These are phyloP conservation scores for Tylopilus sp. DNA, from an alignment of 768 basidiomycete species.

Conservation along the genomic window DNA sequence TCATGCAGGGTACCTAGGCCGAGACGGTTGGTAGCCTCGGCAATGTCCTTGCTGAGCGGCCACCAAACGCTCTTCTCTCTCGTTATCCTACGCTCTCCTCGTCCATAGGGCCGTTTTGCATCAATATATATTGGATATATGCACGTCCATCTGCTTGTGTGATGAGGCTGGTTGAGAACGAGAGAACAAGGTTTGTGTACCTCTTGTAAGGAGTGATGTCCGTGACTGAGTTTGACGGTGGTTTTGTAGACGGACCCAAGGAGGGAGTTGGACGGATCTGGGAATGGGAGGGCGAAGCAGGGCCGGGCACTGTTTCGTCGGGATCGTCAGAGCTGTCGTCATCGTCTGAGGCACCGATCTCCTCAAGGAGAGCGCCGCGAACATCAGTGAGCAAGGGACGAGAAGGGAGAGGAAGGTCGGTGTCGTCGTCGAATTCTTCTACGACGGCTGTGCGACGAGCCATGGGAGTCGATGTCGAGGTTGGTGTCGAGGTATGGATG, in stretches of 20 bases:
- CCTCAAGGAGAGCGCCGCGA: slow-evolving; percentile 75
- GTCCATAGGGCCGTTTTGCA: slow-evolving; percentile 85
- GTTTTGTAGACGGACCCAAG: slow-evolving; percentile 20
- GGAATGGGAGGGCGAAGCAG: slow-evolving; percentile 47
- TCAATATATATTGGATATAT: slow-evolving; percentile 98
- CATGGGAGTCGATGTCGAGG: slow-evolving; percentile 43
- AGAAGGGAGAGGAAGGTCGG: slow-evolving; percentile 79
- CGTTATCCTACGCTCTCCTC: slow-evolving; percentile 77
- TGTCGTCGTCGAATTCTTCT: slow-evolving; percentile 92
- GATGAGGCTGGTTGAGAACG: slow-evolving; percentile 4
- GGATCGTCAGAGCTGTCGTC: slow-evolving; percentile 36
- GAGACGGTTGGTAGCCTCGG: slow-evolving; percentile 72
- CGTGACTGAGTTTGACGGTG: slow-evolving; percentile 42
- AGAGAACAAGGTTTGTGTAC: slow-evolving; percentile 40
- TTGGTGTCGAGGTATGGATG: neutral
- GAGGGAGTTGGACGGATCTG: slow-evolving; percentile 21
- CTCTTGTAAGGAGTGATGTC: slow-evolving; percentile 84
- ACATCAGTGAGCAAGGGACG: slow-evolving; percentile 60
- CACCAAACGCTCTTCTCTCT: slow-evolving; percentile 85
- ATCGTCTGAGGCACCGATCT: slow-evolving; percentile 57
- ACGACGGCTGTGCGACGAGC: slow-evolving; percentile 65
- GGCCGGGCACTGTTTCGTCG: slow-evolving; percentile 42
- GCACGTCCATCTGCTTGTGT: slow-evolving; percentile 74
- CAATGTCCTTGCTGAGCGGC: slow-evolving; percentile 92
- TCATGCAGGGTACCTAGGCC: slow-evolving; percentile 84